Evolutionary conservation across 2,329 filamentous ascomycete species (phyloP).

Genomic region (Aspergillus spinulosporus): DNA sequence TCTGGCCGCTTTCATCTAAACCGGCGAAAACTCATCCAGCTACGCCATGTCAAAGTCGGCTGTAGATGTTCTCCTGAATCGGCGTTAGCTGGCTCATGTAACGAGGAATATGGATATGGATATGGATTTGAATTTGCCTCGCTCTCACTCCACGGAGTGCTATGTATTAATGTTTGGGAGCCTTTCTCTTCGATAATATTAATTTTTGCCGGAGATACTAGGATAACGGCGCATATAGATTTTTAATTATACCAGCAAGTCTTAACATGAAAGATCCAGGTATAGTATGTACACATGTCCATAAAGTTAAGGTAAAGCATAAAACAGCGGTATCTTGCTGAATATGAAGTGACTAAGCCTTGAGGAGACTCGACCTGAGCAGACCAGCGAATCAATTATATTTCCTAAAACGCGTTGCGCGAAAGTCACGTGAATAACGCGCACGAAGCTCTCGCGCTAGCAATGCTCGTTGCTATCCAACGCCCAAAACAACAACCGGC

Average conservation of each 20-base stretch:
- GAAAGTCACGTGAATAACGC: conserved; percentile 19
- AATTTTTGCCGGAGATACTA: conserved; percentile 18
- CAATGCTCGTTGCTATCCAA: conserved; percentile 7
- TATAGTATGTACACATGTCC: no score
- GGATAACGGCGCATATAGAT: conserved; percentile 21
- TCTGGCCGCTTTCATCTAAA: conserved; percentile 46
- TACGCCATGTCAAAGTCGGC: no score
- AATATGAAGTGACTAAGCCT: no score
- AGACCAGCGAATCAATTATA: conserved; percentile 18
- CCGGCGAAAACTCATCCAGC: background rate
- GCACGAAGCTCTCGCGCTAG: conserved; percentile 14
- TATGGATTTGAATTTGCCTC: background rate
- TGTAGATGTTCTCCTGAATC: no score
- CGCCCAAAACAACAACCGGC: conserved; percentile 24
- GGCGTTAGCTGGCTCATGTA: background rate
- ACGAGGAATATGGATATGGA: conserved; percentile 19
- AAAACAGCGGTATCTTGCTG: no score
- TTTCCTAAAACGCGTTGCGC: conserved; percentile 29
- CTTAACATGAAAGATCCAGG: background rate
- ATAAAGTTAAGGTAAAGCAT: no score
- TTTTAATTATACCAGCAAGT: conserved; percentile 4
- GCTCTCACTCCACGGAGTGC: conserved; percentile 13
- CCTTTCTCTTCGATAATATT: conserved; percentile 16
- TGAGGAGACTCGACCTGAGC: no score
- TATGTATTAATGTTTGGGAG: conserved; percentile 18